Evolutionary conservation across 345 rosid genomes (phyloP).

Genomic region (Camelina sativa): DNA sequence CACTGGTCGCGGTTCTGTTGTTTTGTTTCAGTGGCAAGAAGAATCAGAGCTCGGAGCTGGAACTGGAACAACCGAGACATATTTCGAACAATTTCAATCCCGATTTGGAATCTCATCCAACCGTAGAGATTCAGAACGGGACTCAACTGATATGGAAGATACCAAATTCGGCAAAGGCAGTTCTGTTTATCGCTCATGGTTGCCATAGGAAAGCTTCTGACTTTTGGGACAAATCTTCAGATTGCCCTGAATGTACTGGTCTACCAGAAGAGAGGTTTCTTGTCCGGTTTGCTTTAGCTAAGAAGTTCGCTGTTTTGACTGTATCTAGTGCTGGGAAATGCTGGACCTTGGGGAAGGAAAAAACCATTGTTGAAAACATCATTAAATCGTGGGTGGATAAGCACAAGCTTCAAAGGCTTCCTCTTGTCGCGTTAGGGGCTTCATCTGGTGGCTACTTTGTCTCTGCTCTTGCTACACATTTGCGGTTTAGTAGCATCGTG

Average conservation of each 20-base stretch:
- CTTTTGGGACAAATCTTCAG: conserved; percentile 83
- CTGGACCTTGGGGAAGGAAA: conserved; percentile 77
- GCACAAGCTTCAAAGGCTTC: conserved; percentile 66
- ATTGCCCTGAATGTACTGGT: conserved; percentile 69
- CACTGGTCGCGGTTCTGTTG: conserved; percentile 31
- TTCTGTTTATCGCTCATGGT: conserved; percentile 88
- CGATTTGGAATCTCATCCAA: conserved; percentile 49
- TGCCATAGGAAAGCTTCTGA: conserved; percentile 76
- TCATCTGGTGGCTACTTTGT: conserved; percentile 94
- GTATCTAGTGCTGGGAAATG: conserved; percentile 72
- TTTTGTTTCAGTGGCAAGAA: conserved; percentile 41
- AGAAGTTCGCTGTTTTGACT: conserved; percentile 65
- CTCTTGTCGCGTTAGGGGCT: conserved; percentile 89
- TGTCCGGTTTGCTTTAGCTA: conserved; percentile 65
- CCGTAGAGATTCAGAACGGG: conserved; percentile 65
- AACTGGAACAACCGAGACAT: conserved; percentile 32
- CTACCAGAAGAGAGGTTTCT: conserved; percentile 83
- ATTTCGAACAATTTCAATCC: conserved; percentile 50
- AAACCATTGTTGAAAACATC: conserved; percentile 51
- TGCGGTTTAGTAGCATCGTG: conserved; percentile 70
- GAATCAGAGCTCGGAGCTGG: conserved; percentile 40
- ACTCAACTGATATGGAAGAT: conserved; percentile 81
- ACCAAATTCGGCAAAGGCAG: conserved; percentile 78
- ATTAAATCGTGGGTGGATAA: conserved; percentile 64
- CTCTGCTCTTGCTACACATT: conserved; percentile 64